Base-by-base conservation (phyloP, 202 grass and related monocot species). In the Carex sylvatica region DNA sequence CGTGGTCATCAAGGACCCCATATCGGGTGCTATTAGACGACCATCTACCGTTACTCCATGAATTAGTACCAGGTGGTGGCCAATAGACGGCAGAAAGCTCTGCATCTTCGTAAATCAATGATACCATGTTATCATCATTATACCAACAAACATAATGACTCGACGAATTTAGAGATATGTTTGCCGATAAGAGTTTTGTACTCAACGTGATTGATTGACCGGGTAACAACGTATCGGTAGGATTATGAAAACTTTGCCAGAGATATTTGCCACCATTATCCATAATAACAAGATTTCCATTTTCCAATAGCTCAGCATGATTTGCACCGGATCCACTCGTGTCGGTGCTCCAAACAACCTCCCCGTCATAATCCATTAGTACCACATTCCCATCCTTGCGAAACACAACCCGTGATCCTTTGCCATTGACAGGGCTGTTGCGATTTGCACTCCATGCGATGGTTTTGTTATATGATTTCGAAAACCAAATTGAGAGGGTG, bases 181-280 rank as follows among this genome's bases (percentile, higher is more conserved):
- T 65, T 14, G 33, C 33, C 80, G 42, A 91, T n/a, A 88, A 42
- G 4, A 94, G 49, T 84, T 85, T 86, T n/a, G 55, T 71, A 1
- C 61, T 31, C 13, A 69, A 68, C 0, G 72, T 9, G 18, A 94
- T 86, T 16, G 1, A 78, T 60, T 94, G 92, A 5, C 52, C 65
- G 10, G 88, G 92, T 6, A 94, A 70, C 49, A 94, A 82, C 0
- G 92, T 94, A 70, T 94, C 78, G 0, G 90, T 94, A 0, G 92
- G 90, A 15, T 85, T 90, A 82, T 92, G 56, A 3, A 90, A 94
- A 60, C 92, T 94, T 58, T 92, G 83, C 92, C 92, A 94, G 2
- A 92, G 67, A 38, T 71, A 16, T 66, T 33, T 44, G 0, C 70
- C 81, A 24, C 33, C 58, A 15, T 61, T 31, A 82, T 92, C 85